A percentile compares a stretch with the other conserved stretches of the same genome.
Conservation (phyloP, 2,329 filamentous ascomycete genomes). For the Fusarium penzigii region DNA sequence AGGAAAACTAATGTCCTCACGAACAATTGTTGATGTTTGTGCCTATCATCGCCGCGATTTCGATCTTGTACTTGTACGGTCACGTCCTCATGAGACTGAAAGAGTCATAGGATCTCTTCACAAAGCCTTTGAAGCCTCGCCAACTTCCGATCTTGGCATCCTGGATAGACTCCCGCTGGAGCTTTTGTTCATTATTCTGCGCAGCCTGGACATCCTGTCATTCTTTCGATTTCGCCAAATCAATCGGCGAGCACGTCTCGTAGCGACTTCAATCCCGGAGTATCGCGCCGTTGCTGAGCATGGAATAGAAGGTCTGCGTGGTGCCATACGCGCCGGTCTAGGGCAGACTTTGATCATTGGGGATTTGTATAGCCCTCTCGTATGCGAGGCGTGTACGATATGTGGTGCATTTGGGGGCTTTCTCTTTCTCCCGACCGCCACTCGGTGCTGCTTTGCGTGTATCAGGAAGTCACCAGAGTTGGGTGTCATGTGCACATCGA, state of each 20-base stretch:
- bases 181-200: neutral
- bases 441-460: slow-evolving; percentile 13
- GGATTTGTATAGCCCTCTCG: neutral
- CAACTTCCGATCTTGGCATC: neutral
- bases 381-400: neutral
- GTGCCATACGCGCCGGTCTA: neutral
- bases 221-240: neutral
- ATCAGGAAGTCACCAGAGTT: neutral
- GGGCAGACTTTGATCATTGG: neutral
- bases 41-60: slow-evolving; percentile 7
- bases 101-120: neutral
- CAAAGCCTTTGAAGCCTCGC: neutral
- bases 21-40: neutral
- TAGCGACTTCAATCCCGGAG: neutral
- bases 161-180: slow-evolving; percentile 1
- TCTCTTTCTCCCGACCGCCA: slow-evolving; percentile 2
- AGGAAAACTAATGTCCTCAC: neutral
- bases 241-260: neutral
- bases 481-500: neutral
- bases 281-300: slow-evolving; percentile 1
- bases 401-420: slow-evolving; percentile 8
- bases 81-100: slow-evolving; percentile 1
- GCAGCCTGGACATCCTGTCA: slow-evolving; percentile 3
- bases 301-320: neutral
- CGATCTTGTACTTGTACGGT: neutral